Base-by-base conservation (phyloP, 2,329 filamentous ascomycete genomes). In the Nakataea oryzae region DNA sequence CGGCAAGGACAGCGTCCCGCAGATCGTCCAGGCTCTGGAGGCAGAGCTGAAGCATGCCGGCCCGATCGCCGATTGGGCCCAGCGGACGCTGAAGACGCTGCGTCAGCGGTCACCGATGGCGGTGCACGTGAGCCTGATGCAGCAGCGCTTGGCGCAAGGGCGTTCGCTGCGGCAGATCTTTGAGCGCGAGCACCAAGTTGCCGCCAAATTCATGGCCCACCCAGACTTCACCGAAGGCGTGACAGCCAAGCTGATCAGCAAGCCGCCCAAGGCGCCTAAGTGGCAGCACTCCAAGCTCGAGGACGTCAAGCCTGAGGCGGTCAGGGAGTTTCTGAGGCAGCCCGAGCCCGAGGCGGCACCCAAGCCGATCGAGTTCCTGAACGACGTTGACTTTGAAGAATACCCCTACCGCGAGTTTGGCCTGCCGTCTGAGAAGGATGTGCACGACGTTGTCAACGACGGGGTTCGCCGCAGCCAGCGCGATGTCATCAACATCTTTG, bases 201-300 rank as follows among this genome's bases (percentile, higher is more conserved):
- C 93, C 2, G 79, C 82, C 63, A 84, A 86, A 66, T 97, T 99
- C 79, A 97, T 99, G 93, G 81, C 82, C 62, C 88, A 95, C 73
- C 89, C 85, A 5, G 95, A 99, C 75, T 99, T 99, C 71, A 86
- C 86, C 56, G 91, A 96, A 76, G 95, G 95, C 61, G 93, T 99
- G n/a, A 85, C 85, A 60, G 88, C 91, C 28, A 83, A 88, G 59
- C 81, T 99, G 54, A 83, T 95, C 68, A 81, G 85, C 70, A 91
- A 91, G 76, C 69, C 71, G 24, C 70, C 71, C 68, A 76, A 71
- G 21, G 79, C 79, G 27, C 90, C 93, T 1, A 78, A 81, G 64
- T 99, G 95, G 95, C 74, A 88, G 66, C 93, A 92, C 4, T 81
- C 83, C 56, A 85, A 82, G 8, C 80, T 97, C 2, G 80, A 85